Conservation (phyloP, 768 basidiomycete species). For the Pholiota conissans region DNA sequence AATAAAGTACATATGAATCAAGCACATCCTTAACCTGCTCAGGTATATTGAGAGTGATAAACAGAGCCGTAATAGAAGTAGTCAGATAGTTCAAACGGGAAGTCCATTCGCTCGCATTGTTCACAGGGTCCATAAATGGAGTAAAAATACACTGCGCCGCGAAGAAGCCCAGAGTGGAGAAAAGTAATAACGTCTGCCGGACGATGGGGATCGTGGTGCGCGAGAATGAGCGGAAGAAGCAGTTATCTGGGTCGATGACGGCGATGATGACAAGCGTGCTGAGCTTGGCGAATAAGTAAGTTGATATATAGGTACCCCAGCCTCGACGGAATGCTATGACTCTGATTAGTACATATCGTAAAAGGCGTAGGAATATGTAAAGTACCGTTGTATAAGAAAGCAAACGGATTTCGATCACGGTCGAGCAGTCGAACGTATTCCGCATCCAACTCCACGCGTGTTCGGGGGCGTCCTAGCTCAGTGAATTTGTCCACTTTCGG, state of each 20-base stretch:
- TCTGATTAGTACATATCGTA: neutral
- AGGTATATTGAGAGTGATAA: conserved; percentile 59
- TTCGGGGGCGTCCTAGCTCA: conserved; percentile 67
- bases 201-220: conserved; percentile 52
- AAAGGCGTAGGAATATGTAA: neutral
- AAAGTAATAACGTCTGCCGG: conserved; percentile 61
- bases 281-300: conserved; percentile 70
- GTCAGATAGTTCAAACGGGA: conserved; percentile 70
- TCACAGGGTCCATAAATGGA: conserved; percentile 69
- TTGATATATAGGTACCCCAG: conserved; percentile 68
- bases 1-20: conserved; percentile 64
- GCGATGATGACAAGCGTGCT: conserved; percentile 65
- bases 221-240: conserved; percentile 59
- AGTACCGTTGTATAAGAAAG: conserved; percentile 69
- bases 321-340: conserved; percentile 61
- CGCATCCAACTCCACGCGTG: conserved; percentile 54
- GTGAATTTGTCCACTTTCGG: conserved; percentile 69
- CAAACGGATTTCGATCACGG: conserved; percentile 66
- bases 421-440: conserved; percentile 70
- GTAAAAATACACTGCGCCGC: conserved; percentile 56
- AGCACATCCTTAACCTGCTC: conserved; percentile 43
- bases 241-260: conserved; percentile 70
- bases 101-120: conserved; percentile 76
- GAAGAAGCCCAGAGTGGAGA: conserved; percentile 60
- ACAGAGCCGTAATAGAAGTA: conserved; percentile 62